Conservation (phyloP, 73 alveolate species). For the Paramecium sexaurelia region DNA sequence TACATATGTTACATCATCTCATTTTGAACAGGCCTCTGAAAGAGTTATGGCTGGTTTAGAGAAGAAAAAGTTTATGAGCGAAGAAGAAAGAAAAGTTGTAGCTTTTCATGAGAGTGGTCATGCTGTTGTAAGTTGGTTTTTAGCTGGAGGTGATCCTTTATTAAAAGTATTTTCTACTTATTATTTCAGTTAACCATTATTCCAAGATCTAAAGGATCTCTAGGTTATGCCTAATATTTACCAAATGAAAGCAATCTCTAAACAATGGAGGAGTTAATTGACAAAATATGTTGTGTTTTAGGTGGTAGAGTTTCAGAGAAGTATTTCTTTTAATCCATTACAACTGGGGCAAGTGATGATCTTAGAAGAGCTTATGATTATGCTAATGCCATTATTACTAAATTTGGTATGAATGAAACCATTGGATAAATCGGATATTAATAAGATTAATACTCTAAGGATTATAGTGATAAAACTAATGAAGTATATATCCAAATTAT, state of each 20-base stretch:
- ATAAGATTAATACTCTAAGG: conserved; percentile 67
- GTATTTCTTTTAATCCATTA: conserved; percentile 72
- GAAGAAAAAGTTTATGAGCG: conserved; percentile 58
- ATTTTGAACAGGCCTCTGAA: conserved; percentile 76
- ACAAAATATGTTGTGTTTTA: conserved; percentile 75
- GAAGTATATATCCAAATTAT: conserved; percentile 17
- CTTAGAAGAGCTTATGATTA: conserved; percentile 70
- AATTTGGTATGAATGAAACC: conserved; percentile 75
- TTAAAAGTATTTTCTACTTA: conserved; percentile 41
- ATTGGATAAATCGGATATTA: conserved; percentile 70
- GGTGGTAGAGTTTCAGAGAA: conserved; percentile 85
- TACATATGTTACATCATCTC: conserved; percentile 63
- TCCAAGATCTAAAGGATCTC: conserved; percentile 84
- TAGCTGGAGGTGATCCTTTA: conserved; percentile 87
- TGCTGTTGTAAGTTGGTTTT: conserved; percentile 85
- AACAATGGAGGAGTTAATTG: conserved; percentile 73
- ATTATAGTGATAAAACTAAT: conserved; percentile 73
- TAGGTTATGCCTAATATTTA: conserved; percentile 80
- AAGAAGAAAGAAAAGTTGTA: conserved; percentile 71
- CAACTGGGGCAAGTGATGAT: conserved; percentile 88
- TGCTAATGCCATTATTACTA: conserved; percentile 76
- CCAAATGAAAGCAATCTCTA: conserved; percentile 78
- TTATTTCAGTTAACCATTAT: conserved; percentile 66
- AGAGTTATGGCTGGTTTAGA: conserved; percentile 81
- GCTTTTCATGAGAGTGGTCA: conserved; percentile 87